Conservation (phyloP, 208 protist genomes). For the Trypanosoma scelopori region DNA sequence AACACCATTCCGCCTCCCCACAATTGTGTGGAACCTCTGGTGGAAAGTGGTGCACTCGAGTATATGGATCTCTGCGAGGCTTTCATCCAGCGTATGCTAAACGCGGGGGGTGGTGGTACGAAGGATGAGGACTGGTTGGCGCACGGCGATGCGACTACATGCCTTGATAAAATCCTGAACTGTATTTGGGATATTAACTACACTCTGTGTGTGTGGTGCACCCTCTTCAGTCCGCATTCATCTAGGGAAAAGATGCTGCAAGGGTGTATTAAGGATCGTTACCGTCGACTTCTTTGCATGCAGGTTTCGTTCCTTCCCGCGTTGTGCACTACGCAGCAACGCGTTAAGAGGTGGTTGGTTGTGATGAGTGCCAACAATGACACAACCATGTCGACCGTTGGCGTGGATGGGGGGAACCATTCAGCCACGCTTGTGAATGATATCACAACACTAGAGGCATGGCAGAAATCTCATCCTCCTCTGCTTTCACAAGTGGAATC, state of each 20-base stretch:
- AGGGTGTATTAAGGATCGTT: slow-evolving; percentile 10
- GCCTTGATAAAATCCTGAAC: slow-evolving; percentile 26
- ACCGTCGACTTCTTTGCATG: slow-evolving; percentile 19
- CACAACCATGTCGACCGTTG: background rate
- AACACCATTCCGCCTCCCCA: background rate
- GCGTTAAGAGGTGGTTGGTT: slow-evolving; percentile 24
- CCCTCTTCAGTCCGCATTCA: slow-evolving; percentile 2
- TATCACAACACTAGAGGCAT: slow-evolving; percentile 42
- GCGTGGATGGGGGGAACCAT: background rate
- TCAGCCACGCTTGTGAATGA: slow-evolving; percentile 40
- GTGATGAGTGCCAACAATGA: slow-evolving; percentile 22
- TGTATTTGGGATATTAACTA: slow-evolving; percentile 34
- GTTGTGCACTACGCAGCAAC: slow-evolving; percentile 1
- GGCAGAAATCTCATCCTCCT: slow-evolving; percentile 15
- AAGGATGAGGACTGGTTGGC: background rate
- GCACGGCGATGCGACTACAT: background rate
- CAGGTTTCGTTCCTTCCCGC: slow-evolving; percentile 16
- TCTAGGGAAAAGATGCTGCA: background rate
- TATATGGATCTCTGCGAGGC: slow-evolving; percentile 29
- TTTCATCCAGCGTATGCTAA: slow-evolving; percentile 13
- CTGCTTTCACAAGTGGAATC: background rate
- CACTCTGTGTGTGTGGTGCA: slow-evolving; percentile 25
- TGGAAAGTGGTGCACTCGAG: slow-evolving; percentile 11
- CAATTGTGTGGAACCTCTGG: slow-evolving; percentile 4
- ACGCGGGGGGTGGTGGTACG: background rate